These are phyloP conservation scores for Myriosclerotinia duriaeana DNA, from an alignment of 2,329 filamentous ascomycete species.

Conservation along the genomic window DNA sequence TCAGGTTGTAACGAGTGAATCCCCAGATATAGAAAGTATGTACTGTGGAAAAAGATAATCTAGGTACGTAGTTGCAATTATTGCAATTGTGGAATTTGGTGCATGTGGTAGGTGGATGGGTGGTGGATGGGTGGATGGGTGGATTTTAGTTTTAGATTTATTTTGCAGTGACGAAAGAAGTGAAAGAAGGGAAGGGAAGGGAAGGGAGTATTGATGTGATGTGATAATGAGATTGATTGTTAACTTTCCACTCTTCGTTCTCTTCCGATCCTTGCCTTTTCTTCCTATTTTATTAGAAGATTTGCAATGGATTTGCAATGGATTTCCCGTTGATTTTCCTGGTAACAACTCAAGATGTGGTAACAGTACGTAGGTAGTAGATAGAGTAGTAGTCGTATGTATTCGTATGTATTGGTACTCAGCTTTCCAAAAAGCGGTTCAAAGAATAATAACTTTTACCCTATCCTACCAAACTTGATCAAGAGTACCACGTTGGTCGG, in stretches of 20 bases:
- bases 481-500: too few species aligned
- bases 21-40: slow-evolving; percentile 5
- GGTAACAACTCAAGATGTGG: not conserved
- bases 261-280: not conserved
- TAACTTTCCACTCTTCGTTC: not conserved
- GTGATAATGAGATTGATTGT: too few species aligned
- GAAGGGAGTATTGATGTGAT: too few species aligned
- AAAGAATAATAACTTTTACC: not conserved
- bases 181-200: not conserved
- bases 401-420: too few species aligned
- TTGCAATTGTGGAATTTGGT: slow-evolving; percentile 1
- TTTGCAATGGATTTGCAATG: not conserved
- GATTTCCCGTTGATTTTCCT: not conserved
- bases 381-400: too few species aligned
- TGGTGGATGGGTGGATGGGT: too few species aligned
- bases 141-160: too few species aligned
- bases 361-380: not conserved
- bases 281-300: not conserved
- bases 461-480: not conserved
- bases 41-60: not conserved
- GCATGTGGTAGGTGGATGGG: not conserved
- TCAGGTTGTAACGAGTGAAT: not conserved
- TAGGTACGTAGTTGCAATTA: not conserved
- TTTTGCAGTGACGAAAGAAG: not conserved
- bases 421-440: not conserved